Base-by-base conservation (phyloP, 192 early-diverging fungal species). In the Coemansia sp. region DNA sequence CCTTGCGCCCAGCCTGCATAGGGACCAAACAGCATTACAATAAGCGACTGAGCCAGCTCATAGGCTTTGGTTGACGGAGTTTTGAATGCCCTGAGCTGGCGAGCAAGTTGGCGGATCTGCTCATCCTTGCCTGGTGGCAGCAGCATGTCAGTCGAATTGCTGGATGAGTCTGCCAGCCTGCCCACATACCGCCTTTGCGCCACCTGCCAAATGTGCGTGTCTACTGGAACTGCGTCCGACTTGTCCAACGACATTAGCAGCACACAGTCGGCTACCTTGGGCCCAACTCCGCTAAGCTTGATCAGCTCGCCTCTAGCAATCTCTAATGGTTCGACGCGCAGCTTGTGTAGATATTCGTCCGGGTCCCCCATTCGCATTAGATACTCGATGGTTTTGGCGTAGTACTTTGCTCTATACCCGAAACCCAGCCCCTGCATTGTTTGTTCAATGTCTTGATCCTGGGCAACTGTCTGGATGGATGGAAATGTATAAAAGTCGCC, bases 231-330 rank as follows among this genome's bases (percentile, higher is more conserved):
- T 0, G 85, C 82, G 9, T 83, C 80, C 0, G 62, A 56, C 46
- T 95, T 93, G 72, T 96, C 92, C 38, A 99, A 71, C 4, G 88
- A 86, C 90, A 93, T 92, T 35, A 99, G 78, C 42, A 86, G 86
- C 54, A 99, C 83, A 56, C 96, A 99, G 65, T 99, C 96, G 0
- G 96, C 96, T 6, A 99, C 93, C 68, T 99, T 99, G 3, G 94
- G 94, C 1, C 96, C 96, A 2, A 91, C 87, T 1, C 94, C 94
- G 37, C 82, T 63, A 5, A 97, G 68, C 35, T 86, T 68, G 52
- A 93, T 47, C 23, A 97, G 63, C 22, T 80, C 77, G 18, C 29
- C 18, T 1, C 34, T 60, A n/a, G 82, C 80, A 2, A 82, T 80
- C 34, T 82, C 82, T 48, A 92, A 87, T 2, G 68, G 27, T 21